Conservation (phyloP, 2,329 filamentous ascomycete species). For the Ceratocystis alfenasii region DNA sequence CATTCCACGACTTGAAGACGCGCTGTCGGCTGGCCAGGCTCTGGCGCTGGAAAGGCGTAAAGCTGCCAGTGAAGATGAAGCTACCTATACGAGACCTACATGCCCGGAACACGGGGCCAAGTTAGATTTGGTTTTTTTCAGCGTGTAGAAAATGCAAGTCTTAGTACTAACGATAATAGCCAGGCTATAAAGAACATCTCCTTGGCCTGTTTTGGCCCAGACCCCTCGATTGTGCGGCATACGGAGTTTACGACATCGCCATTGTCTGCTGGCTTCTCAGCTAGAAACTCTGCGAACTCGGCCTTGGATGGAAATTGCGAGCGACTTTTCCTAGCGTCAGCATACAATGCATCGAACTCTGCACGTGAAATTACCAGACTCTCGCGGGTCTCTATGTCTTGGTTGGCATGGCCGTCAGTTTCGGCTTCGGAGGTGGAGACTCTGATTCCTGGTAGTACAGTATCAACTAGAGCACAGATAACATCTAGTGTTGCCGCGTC, state of each 20-base stretch:
- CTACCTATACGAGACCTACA: conserved; percentile 49
- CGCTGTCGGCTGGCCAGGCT: conserved; percentile 47
- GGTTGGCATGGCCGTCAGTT: neutral
- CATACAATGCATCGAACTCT: conserved; percentile 39
- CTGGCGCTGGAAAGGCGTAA: conserved; percentile 49
- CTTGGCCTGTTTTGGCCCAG: conserved; percentile 29
- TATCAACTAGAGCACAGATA: conserved; percentile 44
- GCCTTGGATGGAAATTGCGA: conserved; percentile 32
- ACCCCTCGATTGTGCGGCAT: conserved; percentile 32
- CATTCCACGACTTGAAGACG: conserved; percentile 52
- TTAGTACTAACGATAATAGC: conserved; percentile 34
- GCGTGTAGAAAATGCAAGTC: neutral
- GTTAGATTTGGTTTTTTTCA: too few species aligned
- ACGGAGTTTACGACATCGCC: conserved; percentile 42
- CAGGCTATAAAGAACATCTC: conserved; percentile 33
- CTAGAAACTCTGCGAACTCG: conserved; percentile 42
- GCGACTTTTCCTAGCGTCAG: conserved; percentile 30
- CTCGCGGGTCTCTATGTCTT: conserved; percentile 28
- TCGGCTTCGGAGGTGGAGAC: conserved; percentile 25
- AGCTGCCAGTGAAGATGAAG: conserved; percentile 55
- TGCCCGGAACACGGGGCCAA: conserved; percentile 14
- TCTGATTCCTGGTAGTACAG: conserved; percentile 48
- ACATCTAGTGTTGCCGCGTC: conserved; percentile 36
- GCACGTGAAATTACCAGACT: conserved; percentile 33
- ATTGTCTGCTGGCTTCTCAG: conserved; percentile 40